Base-by-base conservation (phyloP, 768 basidiomycete genomes). In the Leccinellum luteum region DNA sequence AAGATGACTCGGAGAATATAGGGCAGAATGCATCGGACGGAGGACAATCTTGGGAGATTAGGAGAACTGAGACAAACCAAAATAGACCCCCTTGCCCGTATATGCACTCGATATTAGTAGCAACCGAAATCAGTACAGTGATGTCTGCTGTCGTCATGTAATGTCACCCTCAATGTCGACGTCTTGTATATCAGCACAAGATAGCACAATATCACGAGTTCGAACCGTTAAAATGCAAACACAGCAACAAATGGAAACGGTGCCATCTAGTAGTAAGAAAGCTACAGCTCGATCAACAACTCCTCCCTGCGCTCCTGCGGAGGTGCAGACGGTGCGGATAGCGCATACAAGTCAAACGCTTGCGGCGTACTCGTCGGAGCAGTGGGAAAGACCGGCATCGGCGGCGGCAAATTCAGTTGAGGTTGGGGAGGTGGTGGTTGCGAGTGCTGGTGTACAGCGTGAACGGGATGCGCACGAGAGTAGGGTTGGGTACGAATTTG, bases 291-390 rank as follows among this genome's bases (percentile, higher is more conserved):
- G 57, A 81, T 81, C 71, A 81, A 63, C 60, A 78, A 61, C 48
- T 78, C 79, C 56, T 90, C 88, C 73, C 86, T 82, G 66, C 87
- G 81, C 59, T 87, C 85, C 58, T 80, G 78, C 49, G 82, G 81
- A 4, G 68, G 57, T 32, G 77, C 79, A 35, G 75, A 69, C 6
- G 82, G 78, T 48, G 74, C 75, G 15, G 84, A 75, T 5, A 81
- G 68, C 10, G 70, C 74, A 63, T 85, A 84, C 67, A 78, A 60
- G 27, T 80, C 70, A 68, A 80, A 83, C 6, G 75, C 52, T 66
- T 85, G 83, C 2, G 89, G 86, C 8, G 76, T 69, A 13, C 75
- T 74, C 4, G 85, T 87, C 6, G 89, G 89, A 6, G 75, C 88
- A 28, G 75, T 75, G 1, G 89, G 89, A 71, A 90, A 89, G 52